phyloP scores from a whole-genome alignment of 2,329 filamentous ascomycete genomes.

The Monosporascus sp. region DNA sequence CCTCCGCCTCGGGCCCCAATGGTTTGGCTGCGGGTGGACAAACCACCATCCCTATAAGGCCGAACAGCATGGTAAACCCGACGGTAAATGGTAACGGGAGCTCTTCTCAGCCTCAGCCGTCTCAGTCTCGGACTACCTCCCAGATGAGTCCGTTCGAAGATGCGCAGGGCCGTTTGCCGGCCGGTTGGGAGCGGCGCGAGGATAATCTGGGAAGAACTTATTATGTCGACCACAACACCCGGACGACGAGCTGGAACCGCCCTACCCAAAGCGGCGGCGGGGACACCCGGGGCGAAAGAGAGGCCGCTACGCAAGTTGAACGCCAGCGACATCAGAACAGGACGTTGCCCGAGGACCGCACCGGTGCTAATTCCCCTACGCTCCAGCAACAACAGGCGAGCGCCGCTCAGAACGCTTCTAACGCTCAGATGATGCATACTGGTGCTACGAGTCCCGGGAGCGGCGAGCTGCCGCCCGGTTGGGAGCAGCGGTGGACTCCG shows the following conservation, averaged over 20 bases:
- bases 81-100: constrained; percentile 31
- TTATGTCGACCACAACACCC: constrained; percentile 96
- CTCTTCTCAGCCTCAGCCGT: constrained; percentile 7
- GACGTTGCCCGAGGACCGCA: constrained; percentile 91
- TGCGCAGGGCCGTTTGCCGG: constrained; percentile 83
- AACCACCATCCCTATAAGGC: constrained; percentile 38
- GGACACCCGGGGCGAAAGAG: constrained; percentile 72
- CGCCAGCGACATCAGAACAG: constrained; percentile 91
- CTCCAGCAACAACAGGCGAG: constrained; percentile 48
- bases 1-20: constrained; percentile 47
- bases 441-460: constrained; percentile 91
- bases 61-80: constrained; percentile 40
- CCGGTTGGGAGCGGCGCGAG: constrained; percentile 93
- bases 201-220: constrained; percentile 94
- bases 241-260: constrained; percentile 93
- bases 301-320: constrained; percentile 89
- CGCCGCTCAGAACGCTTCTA: constrained; percentile 34
- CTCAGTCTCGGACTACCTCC: constrained; percentile 38
- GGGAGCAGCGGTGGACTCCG: constrained; percentile 94
- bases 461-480: constrained; percentile 89
- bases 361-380: constrained; percentile 86
- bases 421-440: constrained; percentile 85
- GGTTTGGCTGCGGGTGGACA: constrained; percentile 36
- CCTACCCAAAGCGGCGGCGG: constrained; percentile 75
- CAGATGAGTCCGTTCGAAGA: constrained; percentile 93